Evolutionary conservation across 169 alveolate species (phyloP).

Genomic region (Eimeria sp.): DNA sequence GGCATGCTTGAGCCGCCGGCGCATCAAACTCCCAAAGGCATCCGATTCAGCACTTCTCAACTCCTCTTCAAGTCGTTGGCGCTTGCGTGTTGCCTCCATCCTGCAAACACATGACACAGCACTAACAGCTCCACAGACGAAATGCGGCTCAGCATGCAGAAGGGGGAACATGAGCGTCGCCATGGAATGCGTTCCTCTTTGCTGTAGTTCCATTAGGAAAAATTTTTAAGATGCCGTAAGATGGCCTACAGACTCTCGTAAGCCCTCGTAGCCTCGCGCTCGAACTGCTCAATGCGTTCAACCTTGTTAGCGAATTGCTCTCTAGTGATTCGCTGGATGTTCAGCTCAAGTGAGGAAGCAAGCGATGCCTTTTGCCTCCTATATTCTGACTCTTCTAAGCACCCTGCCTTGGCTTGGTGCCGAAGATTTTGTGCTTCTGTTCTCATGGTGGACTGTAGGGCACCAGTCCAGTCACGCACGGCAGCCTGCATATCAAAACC

Average conservation of each 20-base stretch:
- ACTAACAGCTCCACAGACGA: neutral
- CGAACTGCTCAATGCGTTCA: conserved; percentile 60
- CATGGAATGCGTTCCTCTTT: neutral
- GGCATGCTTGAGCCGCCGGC: neutral
- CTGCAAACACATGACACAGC: neutral
- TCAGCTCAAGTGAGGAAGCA: conserved; percentile 25
- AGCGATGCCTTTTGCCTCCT: conserved; percentile 43
- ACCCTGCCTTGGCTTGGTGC: conserved; percentile 70
- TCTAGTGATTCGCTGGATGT: conserved; percentile 55
- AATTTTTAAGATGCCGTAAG: neutral
- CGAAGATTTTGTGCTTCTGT: conserved; percentile 58
- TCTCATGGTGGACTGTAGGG: conserved; percentile 47
- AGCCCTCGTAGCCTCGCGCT: conserved; percentile 56
- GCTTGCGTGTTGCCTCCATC: conserved; percentile 66
- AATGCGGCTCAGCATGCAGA: neutral
- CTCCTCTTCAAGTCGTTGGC: conserved; percentile 61
- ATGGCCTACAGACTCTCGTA: conserved; percentile 31
- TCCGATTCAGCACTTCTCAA: conserved; percentile 48
- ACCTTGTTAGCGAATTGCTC: conserved; percentile 53
- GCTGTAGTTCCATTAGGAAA: neutral
- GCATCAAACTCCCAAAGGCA: conserved; percentile 26
- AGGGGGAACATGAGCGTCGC: neutral
- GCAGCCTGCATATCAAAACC: conserved; percentile 42
- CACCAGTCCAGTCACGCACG: conserved; percentile 47
- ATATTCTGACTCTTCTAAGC: conserved; percentile 47